Evolutionary conservation across 2,329 filamentous ascomycete genomes (phyloP).

Genomic region (Cercospora sojina): DNA sequence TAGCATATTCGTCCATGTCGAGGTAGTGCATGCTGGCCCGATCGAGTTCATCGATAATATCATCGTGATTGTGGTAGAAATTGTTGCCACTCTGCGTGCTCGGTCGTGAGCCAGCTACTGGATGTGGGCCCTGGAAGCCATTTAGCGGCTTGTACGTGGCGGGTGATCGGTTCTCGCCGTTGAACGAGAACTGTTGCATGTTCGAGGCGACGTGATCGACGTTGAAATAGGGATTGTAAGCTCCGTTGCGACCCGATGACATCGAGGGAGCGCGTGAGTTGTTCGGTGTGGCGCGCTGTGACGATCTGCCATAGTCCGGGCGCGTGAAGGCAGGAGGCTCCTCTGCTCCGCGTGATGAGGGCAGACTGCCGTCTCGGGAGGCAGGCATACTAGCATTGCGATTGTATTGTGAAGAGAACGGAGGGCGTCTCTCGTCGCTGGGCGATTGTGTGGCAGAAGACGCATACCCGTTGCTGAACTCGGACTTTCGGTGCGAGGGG

Average conservation of each 20-base stretch:
- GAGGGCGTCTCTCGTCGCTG: conserved; percentile 44
- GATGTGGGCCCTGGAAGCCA: conserved; percentile 9
- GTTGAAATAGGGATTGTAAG: conserved; percentile 41
- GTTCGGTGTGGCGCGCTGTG: conserved; percentile 26
- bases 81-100: neutral
- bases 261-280: conserved; percentile 46
- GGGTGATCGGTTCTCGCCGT: conserved; percentile 22
- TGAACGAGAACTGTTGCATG: conserved; percentile 33
- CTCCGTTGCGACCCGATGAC: conserved; percentile 48
- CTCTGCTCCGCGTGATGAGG: conserved; percentile 55
- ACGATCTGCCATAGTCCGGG: conserved; percentile 23
- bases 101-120: neutral
- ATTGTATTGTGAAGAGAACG: conserved; percentile 47
- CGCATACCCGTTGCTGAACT: conserved; percentile 18
- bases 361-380: conserved; percentile 57
- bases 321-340: conserved; percentile 39
- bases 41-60: conserved; percentile 26
- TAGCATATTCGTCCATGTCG: conserved; percentile 37
- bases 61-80: conserved; percentile 13
- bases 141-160: conserved; percentile 21
- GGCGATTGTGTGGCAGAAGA: conserved; percentile 41
- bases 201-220: conserved; percentile 41
- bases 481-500: conserved; percentile 30
- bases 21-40: conserved; percentile 35
- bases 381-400: conserved; percentile 45